phyloP scores from a whole-genome alignment of 2,329 filamentous ascomycete genomes.

The Stagonosporopsis vannaccii region DNA sequence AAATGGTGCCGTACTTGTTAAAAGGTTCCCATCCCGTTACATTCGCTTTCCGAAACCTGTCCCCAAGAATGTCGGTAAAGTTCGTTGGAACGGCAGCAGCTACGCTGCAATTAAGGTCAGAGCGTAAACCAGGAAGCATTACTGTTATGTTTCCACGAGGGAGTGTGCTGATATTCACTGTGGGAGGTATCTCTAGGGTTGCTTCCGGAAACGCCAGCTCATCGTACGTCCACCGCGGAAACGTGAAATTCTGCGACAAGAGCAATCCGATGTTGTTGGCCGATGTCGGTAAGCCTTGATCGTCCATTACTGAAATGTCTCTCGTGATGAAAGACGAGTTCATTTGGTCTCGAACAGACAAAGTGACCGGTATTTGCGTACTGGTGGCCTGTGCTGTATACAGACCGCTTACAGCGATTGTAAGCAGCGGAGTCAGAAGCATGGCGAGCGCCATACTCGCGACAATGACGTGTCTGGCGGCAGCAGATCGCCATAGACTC shows the following conservation, averaged over 20 bases:
- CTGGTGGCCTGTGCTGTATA: background rate
- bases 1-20: background rate
- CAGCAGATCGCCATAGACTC: background rate
- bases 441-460: background rate
- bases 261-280: conserved; percentile 1
- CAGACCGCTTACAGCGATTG: conserved; percentile 3
- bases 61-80: background rate
- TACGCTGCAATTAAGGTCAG: background rate
- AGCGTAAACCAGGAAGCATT: background rate
- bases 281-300: background rate
- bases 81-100: background rate
- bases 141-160: background rate
- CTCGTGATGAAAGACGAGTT: background rate
- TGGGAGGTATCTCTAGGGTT: background rate
- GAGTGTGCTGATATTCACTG: background rate
- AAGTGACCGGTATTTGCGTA: background rate
- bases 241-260: background rate
- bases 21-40: background rate
- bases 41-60: background rate
- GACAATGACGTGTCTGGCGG: background rate
- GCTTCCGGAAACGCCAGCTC: background rate
- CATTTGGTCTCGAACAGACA: background rate
- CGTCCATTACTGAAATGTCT: background rate
- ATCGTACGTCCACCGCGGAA: conserved; percentile 4
- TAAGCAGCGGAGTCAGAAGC: conserved; percentile 2